Base-by-base conservation (phyloP, 2,329 filamentous ascomycete genomes). In the Cadophora malorum region DNA sequence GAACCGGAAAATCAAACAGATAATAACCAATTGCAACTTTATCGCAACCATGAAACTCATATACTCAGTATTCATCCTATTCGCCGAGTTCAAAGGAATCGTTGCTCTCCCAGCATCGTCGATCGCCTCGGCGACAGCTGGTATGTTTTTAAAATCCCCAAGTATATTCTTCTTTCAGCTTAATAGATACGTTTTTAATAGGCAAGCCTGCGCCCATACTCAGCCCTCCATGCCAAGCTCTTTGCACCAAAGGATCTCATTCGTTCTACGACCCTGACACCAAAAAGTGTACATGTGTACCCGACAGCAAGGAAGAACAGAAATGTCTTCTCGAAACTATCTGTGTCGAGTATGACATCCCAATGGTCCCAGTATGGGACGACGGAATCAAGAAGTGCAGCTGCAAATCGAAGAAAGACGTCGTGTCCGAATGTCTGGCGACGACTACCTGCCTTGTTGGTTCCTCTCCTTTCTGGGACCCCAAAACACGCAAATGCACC, bases 181-280 rank as follows among this genome's bases (percentile, higher is more conserved):
- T 3, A 49, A 21, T 12, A 8, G 12, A 21, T 21, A 4, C 5
- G 21, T 19, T n/a, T 21, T 49, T 19, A 5, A 19, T 16, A 7
- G 5, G 21, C 35, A 25, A 25, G 56, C 21, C 52, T 33, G 9
- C 52, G 5, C 16, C 52, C 14, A 9, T 4, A 4, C 14, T 33
- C 25, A 33, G n/a, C 3, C n/a, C 56, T 58, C 55, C 55, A 38
- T 23, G n/a, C 23, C 55, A 58, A 58, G 33, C 55, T 21, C n/a
- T 23, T 21, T 58, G 55, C n/a, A 58, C 4, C 10, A 2, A 6
- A n/a, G 55, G 33, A 21, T 58, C 38, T 19, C 55, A 58, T 19
- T 38, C 31, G 4, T 38, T 23, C 55, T 38, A 14, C n/a, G 55
- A 58, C n/a, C 55, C 55, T 14, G 21, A 8, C 6, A 41, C 55